These are phyloP conservation scores for Schizosaccharomyces osmophilus DNA, from an alignment of 805 yeast genomes.

Conservation along the genomic window DNA sequence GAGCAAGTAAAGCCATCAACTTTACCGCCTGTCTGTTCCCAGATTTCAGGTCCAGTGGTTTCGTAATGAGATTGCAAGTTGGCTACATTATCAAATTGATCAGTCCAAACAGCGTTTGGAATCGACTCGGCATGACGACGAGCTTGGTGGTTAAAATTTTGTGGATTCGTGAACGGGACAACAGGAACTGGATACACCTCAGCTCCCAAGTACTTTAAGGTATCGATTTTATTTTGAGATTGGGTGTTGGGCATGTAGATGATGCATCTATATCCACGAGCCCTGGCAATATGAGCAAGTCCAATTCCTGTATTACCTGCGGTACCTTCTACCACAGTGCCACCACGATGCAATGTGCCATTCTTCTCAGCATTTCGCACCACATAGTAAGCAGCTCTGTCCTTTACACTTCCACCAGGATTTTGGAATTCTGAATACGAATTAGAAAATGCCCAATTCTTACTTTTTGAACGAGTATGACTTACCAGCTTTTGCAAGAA, in stretches of 20 bases:
- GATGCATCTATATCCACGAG: slow-evolving; percentile 62
- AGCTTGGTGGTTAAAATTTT: slow-evolving; percentile 72
- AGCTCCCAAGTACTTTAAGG: slow-evolving; percentile 53
- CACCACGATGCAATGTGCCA: slow-evolving; percentile 46
- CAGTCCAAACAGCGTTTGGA: slow-evolving; percentile 74
- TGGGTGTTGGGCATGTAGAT: slow-evolving; percentile 85
- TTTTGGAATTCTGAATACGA: slow-evolving; percentile 41
- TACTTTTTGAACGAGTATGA: neutral
- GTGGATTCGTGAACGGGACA: slow-evolving; percentile 56
- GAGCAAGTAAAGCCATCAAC: slow-evolving; percentile 74
- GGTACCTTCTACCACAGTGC: slow-evolving; percentile 77
- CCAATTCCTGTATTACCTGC: slow-evolving; percentile 96
- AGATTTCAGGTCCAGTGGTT: slow-evolving; percentile 80
- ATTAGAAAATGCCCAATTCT: too few species aligned
- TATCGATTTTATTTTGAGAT: slow-evolving; percentile 53
- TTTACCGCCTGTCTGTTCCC: slow-evolving; percentile 57
- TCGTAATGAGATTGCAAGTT: slow-evolving; percentile 73
- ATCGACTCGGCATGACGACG: slow-evolving; percentile 54
- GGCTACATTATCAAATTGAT: slow-evolving; percentile 73
- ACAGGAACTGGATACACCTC: slow-evolving; percentile 79
- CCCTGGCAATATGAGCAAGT: slow-evolving; percentile 49
- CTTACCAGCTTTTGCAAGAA: slow-evolving; percentile 50
- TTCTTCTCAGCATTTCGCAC: slow-evolving; percentile 53
- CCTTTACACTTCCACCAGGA: slow-evolving; percentile 85
- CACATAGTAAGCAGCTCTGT: slow-evolving; percentile 62